Evolutionary conservation across 2,329 filamentous ascomycete species (phyloP).

Genomic region (Fusarium napiforme): DNA sequence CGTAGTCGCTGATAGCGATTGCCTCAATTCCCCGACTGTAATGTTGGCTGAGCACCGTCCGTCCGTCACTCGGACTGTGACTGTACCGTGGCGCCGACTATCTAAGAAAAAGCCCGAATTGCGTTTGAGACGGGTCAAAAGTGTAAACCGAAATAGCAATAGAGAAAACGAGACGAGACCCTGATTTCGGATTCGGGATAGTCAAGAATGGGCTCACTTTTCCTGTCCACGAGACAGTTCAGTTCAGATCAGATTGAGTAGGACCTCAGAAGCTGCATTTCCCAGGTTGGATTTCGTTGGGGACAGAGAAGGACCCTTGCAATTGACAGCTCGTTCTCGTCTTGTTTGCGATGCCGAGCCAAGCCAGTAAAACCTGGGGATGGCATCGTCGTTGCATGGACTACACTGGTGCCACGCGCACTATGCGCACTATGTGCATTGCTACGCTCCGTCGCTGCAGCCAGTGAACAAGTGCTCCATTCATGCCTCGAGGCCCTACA

Average conservation of each 20-base stretch:
- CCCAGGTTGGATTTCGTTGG: conserved; percentile 28
- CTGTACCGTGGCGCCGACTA: conserved; percentile 23
- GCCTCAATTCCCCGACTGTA: conserved; percentile 13
- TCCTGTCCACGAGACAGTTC: conserved; percentile 23
- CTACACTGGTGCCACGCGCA: conserved; percentile 44
- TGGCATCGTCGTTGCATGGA: conserved; percentile 22
- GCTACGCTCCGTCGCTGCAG: conserved; percentile 21
- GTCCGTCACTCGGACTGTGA: neutral
- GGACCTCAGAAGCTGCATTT: conserved; percentile 20
- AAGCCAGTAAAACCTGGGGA: conserved; percentile 39
- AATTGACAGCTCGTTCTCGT: conserved; percentile 11
- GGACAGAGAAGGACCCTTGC: conserved; percentile 15
- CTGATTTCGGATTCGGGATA: conserved; percentile 30
- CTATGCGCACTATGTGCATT: conserved; percentile 33
- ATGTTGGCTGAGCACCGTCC: conserved; percentile 25
- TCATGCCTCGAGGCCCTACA: conserved; percentile 40
- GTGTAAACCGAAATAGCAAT: conserved; percentile 20
- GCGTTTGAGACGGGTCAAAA: conserved; percentile 20
- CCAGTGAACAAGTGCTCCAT: conserved; percentile 32
- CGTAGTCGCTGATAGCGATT: conserved; percentile 11
- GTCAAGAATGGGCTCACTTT: conserved; percentile 25
- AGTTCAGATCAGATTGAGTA: conserved; percentile 3
- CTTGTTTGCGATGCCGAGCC: conserved; percentile 19
- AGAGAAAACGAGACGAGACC: conserved; percentile 13
- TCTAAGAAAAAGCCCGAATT: conserved; percentile 19